Evolutionary conservation across 139 green algal species (phyloP), one percentile per base, ranked within the genome.

Genomic region (Haematococcus sp.): DNA sequence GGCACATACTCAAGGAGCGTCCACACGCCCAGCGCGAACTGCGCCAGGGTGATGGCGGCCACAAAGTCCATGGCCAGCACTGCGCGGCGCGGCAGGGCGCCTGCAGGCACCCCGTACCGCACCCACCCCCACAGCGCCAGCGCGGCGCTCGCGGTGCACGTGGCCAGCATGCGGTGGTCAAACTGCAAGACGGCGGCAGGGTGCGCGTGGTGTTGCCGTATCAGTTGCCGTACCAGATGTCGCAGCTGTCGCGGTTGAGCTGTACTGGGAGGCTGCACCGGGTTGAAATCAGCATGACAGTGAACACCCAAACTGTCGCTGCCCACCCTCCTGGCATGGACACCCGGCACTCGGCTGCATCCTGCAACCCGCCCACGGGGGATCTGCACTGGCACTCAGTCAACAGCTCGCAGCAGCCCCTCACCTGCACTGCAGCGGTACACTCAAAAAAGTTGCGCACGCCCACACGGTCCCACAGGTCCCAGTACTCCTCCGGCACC

Each of bases 391-490:
- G n/a, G n/a, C 40, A 49, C 11, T 11, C 40, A 7, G 7, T 7
- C 40, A 49, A 49, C 40, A 7, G 40, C 40, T 11, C 40, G n/a
- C 40, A 49, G 40, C 7, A 11, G 40, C 22, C 0, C 58, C 55
- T 17, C 63, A 84, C 81, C 92, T 79, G 95, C 34, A 97, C 96
- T 0, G 94, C 91, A 1, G 94, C 95, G 0, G 96, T 98, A 89
- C 96, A 97, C 78, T 98, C 95, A 78, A 98, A 98, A 34, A 91
- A 83, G 79, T 97, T 97, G 46, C 88, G 79, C 76, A 82, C 67
- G 25, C 73, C 69, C 55, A 84, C 40, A 49, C 63, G 60, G 49
- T 68, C 73, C 67, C 63, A 83, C 73, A 81, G 65, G n/a, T 89
- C 77, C 74, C 83, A 94, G 79, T 99, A 97, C 69, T 97, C 92